Evolutionary conservation across 2,329 filamentous ascomycete genomes (phyloP).

Genomic region (Davidsoniella virescens): DNA sequence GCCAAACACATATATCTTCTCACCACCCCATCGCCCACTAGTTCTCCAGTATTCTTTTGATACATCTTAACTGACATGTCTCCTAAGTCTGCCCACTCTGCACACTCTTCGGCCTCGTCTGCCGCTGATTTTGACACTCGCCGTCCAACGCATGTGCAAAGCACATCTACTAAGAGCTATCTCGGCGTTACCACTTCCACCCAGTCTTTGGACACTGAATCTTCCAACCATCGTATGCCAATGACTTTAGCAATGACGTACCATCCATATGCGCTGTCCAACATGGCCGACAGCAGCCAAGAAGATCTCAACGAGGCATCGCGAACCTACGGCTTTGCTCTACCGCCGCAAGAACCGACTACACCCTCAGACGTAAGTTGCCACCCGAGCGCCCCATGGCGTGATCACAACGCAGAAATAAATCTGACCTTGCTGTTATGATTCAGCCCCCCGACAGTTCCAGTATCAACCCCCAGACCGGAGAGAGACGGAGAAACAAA

Average conservation of each 20-base stretch:
- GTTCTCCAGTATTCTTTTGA: too few species aligned
- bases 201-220: too few species aligned
- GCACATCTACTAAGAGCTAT: too few species aligned
- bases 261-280: background rate
- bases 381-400: constrained; percentile 14
- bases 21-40: too few species aligned
- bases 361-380: constrained; percentile 17
- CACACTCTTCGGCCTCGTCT: background rate
- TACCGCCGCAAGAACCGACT: background rate
- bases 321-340: background rate
- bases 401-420: constrained; percentile 19
- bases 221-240: too few species aligned
- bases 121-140: too few species aligned
- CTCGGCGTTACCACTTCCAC: too few species aligned
- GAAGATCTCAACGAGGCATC: background rate
- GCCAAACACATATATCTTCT: too few species aligned
- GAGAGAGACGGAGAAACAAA: constrained; percentile 60
- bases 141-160: too few species aligned
- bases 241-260: too few species aligned
- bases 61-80: too few species aligned
- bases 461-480: constrained; percentile 19
- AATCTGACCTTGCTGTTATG: constrained; percentile 12
- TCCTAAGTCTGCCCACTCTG: too few species aligned
- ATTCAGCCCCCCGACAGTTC: constrained; percentile 20
- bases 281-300: background rate